phyloP scores from a whole-genome alignment of 495 filamentous ascomycete genomes.

The Neurospora discreta region DNA sequence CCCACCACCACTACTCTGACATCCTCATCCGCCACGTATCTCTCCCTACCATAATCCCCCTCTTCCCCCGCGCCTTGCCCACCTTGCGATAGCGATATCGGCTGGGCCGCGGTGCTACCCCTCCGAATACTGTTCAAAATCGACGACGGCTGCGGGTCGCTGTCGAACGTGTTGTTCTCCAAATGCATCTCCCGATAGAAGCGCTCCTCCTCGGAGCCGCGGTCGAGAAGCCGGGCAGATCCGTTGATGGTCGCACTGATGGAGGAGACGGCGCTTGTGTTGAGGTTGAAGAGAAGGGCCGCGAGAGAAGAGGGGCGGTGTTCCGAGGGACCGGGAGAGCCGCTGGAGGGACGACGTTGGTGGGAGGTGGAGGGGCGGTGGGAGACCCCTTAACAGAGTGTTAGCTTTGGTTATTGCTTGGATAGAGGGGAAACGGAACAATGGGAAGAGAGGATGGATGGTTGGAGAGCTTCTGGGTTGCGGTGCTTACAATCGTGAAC shows the following conservation, averaged over 20 bases:
- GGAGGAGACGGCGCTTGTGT: slow-evolving; percentile 74
- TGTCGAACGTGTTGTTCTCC: slow-evolving; percentile 81
- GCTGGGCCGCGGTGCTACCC: not conserved
- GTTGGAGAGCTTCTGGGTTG: not conserved
- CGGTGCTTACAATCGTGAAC: slow-evolving; percentile 74
- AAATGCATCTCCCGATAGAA: slow-evolving; percentile 75
- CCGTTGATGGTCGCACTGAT: slow-evolving; percentile 94
- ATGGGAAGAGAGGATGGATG: not conserved
- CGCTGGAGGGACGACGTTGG: slow-evolving; percentile 45
- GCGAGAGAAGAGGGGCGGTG: slow-evolving; percentile 56
- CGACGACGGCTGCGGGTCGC: slow-evolving; percentile 20
- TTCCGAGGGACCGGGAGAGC: slow-evolving; percentile 49
- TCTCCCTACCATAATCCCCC: slow-evolving; percentile 42
- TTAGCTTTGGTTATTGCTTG: not conserved
- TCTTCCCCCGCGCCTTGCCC: slow-evolving; percentile 9
- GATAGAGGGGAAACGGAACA: too few species aligned
- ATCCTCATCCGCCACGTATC: slow-evolving; percentile 58
- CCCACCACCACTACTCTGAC: slow-evolving; percentile 64
- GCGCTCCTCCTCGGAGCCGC: slow-evolving; percentile 64
- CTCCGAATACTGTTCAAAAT: slow-evolving; percentile 31
- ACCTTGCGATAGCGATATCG: slow-evolving; percentile 8
- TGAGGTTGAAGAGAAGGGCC: slow-evolving; percentile 73
- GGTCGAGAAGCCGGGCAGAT: slow-evolving; percentile 56
- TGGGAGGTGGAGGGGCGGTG: slow-evolving; percentile 76
- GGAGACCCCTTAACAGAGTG: slow-evolving; percentile 50